Conservation (phyloP, 306 rosid species). For the Pyrus communis region DNA sequence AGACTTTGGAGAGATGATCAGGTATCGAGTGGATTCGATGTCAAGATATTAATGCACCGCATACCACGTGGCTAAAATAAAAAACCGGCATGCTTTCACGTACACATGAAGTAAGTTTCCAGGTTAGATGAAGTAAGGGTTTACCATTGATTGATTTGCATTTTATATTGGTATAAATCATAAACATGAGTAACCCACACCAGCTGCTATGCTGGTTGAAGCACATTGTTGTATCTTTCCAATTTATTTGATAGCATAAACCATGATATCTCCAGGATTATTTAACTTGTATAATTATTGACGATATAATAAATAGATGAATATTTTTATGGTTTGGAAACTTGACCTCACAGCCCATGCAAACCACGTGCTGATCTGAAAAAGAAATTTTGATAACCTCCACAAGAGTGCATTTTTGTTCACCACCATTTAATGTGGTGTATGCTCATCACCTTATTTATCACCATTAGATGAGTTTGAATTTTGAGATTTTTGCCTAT, state of each 20-base stretch:
- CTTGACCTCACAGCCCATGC: not conserved
- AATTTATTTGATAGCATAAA: not conserved
- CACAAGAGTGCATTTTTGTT: not conserved
- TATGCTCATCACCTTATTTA: too few species aligned
- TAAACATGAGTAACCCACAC: too few species aligned
- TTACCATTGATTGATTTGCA: too few species aligned
- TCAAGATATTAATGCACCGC: not conserved
- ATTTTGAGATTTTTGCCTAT: too few species aligned
- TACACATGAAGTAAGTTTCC: not conserved
- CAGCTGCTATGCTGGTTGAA: too few species aligned
- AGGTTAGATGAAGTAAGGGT: not conserved
- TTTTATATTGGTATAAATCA: too few species aligned
- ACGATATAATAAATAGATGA: not conserved
- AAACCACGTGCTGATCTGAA: not conserved
- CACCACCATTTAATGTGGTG: too few species aligned
- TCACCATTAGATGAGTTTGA: too few species aligned
- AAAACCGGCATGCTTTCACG: too few species aligned
- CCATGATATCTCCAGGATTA: too few species aligned
- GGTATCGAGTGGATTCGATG: not conserved
- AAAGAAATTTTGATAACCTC: not conserved
- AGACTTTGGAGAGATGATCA: not conserved
- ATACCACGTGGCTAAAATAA: not conserved
- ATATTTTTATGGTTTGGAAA: not conserved
- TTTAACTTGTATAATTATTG: too few species aligned
- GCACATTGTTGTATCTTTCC: not conserved